Evolutionary conservation across 495 filamentous ascomycete species (phyloP).

Genomic region (Daldinia caldariorum): DNA sequence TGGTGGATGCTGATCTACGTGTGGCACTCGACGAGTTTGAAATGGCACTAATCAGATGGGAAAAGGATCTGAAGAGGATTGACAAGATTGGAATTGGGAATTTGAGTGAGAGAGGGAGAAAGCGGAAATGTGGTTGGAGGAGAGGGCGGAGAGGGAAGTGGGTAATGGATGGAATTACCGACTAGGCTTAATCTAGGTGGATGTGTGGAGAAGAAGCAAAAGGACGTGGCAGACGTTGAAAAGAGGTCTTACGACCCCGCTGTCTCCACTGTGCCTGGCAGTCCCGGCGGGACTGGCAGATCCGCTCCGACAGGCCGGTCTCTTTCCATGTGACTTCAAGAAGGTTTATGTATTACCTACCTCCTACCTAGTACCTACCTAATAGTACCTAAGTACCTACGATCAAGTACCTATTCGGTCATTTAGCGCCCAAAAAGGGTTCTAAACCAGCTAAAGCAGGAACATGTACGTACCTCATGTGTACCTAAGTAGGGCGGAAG

Average conservation of each 20-base stretch:
- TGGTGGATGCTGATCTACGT: neutral
- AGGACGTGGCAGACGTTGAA: constrained; percentile 39
- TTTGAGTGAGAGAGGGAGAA: constrained; percentile 8
- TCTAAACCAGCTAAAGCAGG: constrained; percentile 30
- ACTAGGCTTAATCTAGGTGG: constrained; percentile 27
- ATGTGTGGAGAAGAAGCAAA: constrained; percentile 32
- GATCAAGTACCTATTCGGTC: neutral
- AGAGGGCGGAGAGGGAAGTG: neutral
- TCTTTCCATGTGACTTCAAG: constrained; percentile 18
- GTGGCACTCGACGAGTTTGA: constrained; percentile 17
- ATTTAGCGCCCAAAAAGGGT: constrained; percentile 13
- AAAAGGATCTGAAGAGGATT: constrained; percentile 38
- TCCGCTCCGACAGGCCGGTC: constrained; percentile 38
- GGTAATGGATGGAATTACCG: neutral
- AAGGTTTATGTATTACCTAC: neutral
- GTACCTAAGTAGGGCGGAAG: constrained; percentile 6
- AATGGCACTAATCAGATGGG: constrained; percentile 17
- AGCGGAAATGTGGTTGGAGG: constrained; percentile 15
- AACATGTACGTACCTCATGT: constrained; percentile 29
- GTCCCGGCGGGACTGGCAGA: constrained; percentile 30
- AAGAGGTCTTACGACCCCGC: constrained; percentile 7
- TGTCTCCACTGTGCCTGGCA: constrained; percentile 21
- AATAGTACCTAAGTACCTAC: neutral
- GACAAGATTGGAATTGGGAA: constrained; percentile 25
- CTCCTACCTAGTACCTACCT: neutral